A percentile compares a stretch with the other conserved stretches of the same genome.
Evolutionary conservation across 73 alveolate genomes (phyloP).

Genomic region (Tetrahymena thermophila): DNA sequence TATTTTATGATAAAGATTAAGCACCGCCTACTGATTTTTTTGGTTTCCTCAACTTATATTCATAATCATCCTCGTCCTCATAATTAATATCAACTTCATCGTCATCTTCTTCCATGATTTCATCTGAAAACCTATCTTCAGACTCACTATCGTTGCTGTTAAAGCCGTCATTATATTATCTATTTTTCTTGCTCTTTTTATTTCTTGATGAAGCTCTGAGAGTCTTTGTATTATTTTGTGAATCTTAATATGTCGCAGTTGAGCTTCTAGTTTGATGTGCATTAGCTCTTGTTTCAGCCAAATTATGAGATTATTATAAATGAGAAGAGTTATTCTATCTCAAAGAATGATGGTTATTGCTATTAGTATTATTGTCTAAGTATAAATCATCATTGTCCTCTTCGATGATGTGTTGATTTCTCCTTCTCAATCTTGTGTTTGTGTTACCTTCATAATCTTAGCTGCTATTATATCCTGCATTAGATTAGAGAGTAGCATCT

Average conservation of each 20-base stretch:
- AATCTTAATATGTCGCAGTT: neutral
- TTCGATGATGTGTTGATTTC: neutral
- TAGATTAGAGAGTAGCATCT: neutral
- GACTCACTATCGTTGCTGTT: neutral
- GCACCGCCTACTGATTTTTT: neutral
- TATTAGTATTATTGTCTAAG: neutral
- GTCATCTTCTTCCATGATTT: neutral
- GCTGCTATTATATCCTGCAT: neutral
- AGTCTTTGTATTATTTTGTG: neutral
- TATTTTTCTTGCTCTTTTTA: neutral
- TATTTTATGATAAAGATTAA: neutral
- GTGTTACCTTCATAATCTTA: neutral
- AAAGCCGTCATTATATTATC: neutral
- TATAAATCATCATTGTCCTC: neutral
- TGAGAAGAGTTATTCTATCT: neutral
- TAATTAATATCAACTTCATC: neutral
- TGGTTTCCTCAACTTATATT: neutral
- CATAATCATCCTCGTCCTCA: neutral
- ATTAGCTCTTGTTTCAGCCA: neutral
- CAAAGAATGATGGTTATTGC: neutral
- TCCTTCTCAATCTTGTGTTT: neutral
- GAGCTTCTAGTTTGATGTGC: neutral
- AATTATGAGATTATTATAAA: neutral
- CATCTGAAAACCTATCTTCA: neutral
- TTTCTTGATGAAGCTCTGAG: neutral